Evolutionary conservation across 371 early-diverging fungal species (phyloP).

Genomic region (Chytridium lagenaria): DNA sequence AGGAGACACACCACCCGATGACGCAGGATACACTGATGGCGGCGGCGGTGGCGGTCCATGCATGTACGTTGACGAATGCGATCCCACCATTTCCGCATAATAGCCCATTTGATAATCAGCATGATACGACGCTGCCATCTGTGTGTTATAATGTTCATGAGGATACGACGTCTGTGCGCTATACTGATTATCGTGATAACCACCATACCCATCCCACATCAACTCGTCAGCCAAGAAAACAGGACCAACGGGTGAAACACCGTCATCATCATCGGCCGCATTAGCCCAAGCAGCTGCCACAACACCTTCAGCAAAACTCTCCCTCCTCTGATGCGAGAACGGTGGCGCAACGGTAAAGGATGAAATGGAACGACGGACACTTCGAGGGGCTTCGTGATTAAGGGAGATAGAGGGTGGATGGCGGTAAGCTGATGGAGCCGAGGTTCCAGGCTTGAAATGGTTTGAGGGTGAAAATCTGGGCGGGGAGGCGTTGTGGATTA

Average conservation of each 20-base stretch:
- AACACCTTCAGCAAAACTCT: neutral
- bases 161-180: no score
- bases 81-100: no score
- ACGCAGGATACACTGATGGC: no score
- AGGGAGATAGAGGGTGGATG: no score
- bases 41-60: no score
- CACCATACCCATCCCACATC: neutral
- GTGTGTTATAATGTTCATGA: no score
- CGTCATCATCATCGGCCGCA: neutral
- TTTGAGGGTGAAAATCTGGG: neutral
- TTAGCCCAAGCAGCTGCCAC: neutral
- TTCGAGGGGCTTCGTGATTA: neutral
- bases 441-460: constrained; percentile 1
- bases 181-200: neutral
- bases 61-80: no score
- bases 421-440: neutral
- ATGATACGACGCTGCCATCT: no score
- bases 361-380: neutral
- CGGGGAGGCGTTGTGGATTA: neutral
- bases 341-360: constrained; percentile 2
- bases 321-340: neutral
- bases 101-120: no score
- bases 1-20: no score
- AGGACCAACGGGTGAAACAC: neutral
- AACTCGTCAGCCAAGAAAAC: constrained; percentile 2